A percentile compares a stretch with the other conserved stretches of the same genome.
phyloP scores from a whole-genome alignment of 2,329 filamentous ascomycete genomes.

The Colletotrichum gloeosporioides region DNA sequence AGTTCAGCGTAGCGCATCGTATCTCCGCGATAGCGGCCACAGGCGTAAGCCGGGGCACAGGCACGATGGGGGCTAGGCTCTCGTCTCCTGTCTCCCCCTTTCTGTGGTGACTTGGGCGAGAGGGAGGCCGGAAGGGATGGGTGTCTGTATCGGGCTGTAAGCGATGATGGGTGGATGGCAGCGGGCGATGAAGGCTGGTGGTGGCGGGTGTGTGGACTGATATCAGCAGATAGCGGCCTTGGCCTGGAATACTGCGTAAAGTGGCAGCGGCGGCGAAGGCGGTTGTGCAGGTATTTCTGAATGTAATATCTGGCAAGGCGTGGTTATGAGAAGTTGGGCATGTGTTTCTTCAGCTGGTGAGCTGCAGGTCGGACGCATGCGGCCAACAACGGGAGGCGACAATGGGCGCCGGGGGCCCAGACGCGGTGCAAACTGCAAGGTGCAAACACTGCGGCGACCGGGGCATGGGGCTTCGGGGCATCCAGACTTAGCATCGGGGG shows the following conservation, averaged over 20 bases:
- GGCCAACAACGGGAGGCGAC: neutral
- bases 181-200: neutral
- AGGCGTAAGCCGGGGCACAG: neutral
- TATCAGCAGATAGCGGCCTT: neutral
- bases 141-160: neutral
- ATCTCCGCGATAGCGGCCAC: neutral
- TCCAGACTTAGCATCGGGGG: neutral
- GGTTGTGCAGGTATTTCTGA: neutral
- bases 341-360: neutral
- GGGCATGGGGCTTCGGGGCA: neutral
- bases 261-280: neutral
- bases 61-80: neutral
- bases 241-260: neutral
- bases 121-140: neutral
- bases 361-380: conserved; percentile 6
- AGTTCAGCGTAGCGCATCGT: neutral
- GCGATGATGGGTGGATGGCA: neutral
- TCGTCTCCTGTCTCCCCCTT: neutral
- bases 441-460: neutral
- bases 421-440: neutral
- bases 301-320: neutral
- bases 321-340: neutral
- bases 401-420: neutral
- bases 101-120: neutral
- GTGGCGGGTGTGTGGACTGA: neutral